A percentile compares a stretch with the other conserved stretches of the same genome.
Evolutionary conservation across 2,329 filamentous ascomycete genomes (phyloP).

Genomic region (Ceratocystis variospora): DNA sequence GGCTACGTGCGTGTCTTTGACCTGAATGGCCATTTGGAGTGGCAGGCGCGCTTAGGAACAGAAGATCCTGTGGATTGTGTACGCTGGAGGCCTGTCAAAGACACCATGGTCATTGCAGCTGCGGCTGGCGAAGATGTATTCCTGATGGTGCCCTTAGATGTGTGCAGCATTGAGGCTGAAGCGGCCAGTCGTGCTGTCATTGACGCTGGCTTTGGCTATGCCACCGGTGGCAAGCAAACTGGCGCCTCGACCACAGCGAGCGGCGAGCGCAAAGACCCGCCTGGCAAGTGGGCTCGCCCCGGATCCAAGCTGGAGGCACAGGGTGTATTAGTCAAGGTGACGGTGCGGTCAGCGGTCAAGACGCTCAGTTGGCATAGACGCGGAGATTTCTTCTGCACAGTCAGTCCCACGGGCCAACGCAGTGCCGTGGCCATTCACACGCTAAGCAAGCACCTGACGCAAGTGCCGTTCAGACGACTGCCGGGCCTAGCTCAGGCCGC

Average conservation of each 20-base stretch:
- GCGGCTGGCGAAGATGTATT: slow-evolving; percentile 75
- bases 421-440: slow-evolving; percentile 89
- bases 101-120: slow-evolving; percentile 67
- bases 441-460: slow-evolving; percentile 83
- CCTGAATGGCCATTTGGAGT: slow-evolving; percentile 75
- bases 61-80: slow-evolving; percentile 75
- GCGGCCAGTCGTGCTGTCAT: slow-evolving; percentile 61
- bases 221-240: slow-evolving; percentile 50
- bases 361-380: slow-evolving; percentile 85
- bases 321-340: slow-evolving; percentile 67
- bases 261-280: slow-evolving; percentile 55
- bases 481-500: slow-evolving; percentile 72
- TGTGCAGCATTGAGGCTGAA: slow-evolving; percentile 60
- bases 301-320: slow-evolving; percentile 57
- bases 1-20: slow-evolving; percentile 87
- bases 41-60: slow-evolving; percentile 64
- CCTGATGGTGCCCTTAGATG: slow-evolving; percentile 62
- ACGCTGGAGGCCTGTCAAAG: slow-evolving; percentile 74
- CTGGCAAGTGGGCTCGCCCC: slow-evolving; percentile 74
- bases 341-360: slow-evolving; percentile 69
- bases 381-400: slow-evolving; percentile 87
- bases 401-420: slow-evolving; percentile 65
- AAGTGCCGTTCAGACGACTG: slow-evolving; percentile 73
- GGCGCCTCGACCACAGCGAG: slow-evolving; percentile 33
- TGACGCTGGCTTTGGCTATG: slow-evolving; percentile 86